Conservation (phyloP, 805 yeast species). For the Wickerhamomyces pijperi region DNA sequence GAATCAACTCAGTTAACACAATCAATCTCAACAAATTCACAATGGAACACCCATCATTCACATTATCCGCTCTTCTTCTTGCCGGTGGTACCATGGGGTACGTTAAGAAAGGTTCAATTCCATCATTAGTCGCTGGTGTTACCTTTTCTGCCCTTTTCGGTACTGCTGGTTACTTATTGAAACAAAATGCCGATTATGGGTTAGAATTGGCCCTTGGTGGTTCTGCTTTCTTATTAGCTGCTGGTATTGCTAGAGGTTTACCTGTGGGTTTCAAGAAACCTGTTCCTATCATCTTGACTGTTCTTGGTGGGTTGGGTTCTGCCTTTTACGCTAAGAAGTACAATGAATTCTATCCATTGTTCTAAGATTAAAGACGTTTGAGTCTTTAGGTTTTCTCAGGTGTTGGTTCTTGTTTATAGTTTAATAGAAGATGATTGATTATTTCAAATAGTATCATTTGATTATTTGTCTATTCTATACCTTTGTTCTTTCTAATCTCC, state of each 20-base stretch:
- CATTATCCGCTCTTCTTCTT: constrained; percentile 58
- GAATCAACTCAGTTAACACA: too few species aligned
- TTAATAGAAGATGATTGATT: too few species aligned
- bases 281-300: constrained; percentile 56
- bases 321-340: constrained; percentile 68
- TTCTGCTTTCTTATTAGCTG: constrained; percentile 52
- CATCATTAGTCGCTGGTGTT: constrained; percentile 72
- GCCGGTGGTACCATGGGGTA: constrained; percentile 67
- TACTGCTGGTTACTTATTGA: constrained; percentile 64
- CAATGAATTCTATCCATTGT: constrained; percentile 48
- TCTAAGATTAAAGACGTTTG: neutral
- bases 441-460: too few species aligned
- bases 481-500: neutral
- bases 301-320: constrained; percentile 52
- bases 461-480: neutral
- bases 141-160: constrained; percentile 50
- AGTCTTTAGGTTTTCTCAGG: neutral
- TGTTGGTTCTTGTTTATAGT: neutral
- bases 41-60: constrained; percentile 68
- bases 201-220: constrained; percentile 71
- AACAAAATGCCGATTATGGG: constrained; percentile 68
- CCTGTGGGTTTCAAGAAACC: constrained; percentile 56
- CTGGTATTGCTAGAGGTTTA: constrained; percentile 63
- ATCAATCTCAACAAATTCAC: too few species aligned
- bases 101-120: constrained; percentile 44